Evolutionary conservation across 2,329 filamentous ascomycete species (phyloP).

Genomic region (Sclerotinia subarctica): DNA sequence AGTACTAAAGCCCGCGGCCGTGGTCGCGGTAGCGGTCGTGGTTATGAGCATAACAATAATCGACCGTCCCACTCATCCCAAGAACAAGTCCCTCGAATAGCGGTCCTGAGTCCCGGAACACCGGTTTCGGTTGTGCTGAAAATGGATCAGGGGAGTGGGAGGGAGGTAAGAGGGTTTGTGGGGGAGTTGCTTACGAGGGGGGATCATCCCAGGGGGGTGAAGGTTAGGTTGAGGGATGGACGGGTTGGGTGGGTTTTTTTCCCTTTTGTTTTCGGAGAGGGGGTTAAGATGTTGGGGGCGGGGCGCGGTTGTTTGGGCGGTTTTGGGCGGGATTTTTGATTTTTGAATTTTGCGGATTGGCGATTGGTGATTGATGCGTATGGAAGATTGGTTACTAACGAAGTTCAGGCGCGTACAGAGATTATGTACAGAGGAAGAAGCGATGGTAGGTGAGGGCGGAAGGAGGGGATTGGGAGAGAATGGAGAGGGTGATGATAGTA

Average conservation of each 20-base stretch:
- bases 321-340: too few species aligned
- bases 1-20: not conserved
- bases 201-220: constrained; percentile 38
- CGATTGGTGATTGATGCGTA: not conserved
- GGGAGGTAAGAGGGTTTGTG: constrained; percentile 34
- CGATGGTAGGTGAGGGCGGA: constrained; percentile 19
- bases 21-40: not conserved
- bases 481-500: not conserved
- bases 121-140: constrained; percentile 37
- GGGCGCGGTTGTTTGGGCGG: too few species aligned
- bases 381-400: not conserved
- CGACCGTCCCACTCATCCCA: not conserved
- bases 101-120: constrained; percentile 30
- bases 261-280: not conserved
- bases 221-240: constrained; percentile 36
- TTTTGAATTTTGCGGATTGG: not conserved
- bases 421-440: constrained; percentile 29
- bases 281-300: too few species aligned
- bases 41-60: not conserved
- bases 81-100: constrained; percentile 30
- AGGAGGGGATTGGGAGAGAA: not conserved
- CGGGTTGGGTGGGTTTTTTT: constrained; percentile 27
- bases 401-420: constrained; percentile 30
- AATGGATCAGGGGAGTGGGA: constrained; percentile 36
- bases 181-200: constrained; percentile 35